Evolutionary conservation across 331 rosid species (phyloP).

Genomic region (Prunus yedoensis): DNA sequence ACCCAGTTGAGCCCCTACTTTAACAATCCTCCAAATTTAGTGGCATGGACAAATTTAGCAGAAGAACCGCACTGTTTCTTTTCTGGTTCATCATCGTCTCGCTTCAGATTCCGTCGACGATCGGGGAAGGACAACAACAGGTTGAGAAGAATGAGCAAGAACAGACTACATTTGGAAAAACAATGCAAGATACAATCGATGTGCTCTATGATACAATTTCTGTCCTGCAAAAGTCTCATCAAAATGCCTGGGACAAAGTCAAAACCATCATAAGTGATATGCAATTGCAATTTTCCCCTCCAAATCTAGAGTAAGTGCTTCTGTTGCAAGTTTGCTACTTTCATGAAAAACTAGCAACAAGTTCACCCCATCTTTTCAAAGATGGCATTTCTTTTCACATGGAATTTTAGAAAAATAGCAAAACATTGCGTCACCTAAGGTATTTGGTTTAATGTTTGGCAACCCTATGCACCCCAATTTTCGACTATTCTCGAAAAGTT

Average conservation of each 20-base stretch:
- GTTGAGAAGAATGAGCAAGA: constrained; percentile 29
- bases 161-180: constrained; percentile 34
- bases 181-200: constrained; percentile 37
- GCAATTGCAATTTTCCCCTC: constrained; percentile 54
- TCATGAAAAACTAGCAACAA: too few relatives aligned
- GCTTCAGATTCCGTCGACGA: constrained; percentile 38
- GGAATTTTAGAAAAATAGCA: too few relatives aligned
- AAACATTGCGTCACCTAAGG: too few relatives aligned
- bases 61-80: constrained; percentile 34
- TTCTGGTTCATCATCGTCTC: constrained; percentile 34
- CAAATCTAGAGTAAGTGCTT: constrained; percentile 55
- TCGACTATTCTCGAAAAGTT: background rate
- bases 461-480: too few relatives aligned
- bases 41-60: constrained; percentile 46
- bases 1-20: constrained; percentile 1
- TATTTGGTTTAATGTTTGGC: too few relatives aligned
- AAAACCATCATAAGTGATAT: constrained; percentile 44
- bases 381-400: too few relatives aligned
- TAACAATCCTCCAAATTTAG: background rate
- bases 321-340: too few relatives aligned
- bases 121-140: constrained; percentile 37
- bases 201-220: constrained; percentile 34
- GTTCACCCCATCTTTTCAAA: too few relatives aligned
- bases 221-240: constrained; percentile 46
- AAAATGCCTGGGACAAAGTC: constrained; percentile 50